Conservation (phyloP, 441 rosid genomes). For the Geranium incanum region DNA sequence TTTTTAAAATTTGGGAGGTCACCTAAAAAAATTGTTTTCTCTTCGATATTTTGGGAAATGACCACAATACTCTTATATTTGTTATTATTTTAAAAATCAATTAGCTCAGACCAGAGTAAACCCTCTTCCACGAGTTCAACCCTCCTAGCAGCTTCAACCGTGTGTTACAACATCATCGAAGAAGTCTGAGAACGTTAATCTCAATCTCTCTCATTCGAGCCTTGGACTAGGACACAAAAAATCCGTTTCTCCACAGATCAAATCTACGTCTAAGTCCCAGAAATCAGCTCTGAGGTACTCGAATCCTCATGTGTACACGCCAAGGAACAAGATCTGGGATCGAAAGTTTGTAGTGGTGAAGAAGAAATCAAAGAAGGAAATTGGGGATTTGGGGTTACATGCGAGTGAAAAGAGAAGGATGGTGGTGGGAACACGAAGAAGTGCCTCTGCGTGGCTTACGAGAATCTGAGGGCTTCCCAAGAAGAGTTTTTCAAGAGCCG, state of each 20-base stretch:
- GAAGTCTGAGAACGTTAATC: conserved; percentile 56
- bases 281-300: conserved; percentile 42
- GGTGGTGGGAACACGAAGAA: not conserved
- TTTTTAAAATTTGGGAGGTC: no score
- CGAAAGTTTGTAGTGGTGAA: conserved; percentile 74
- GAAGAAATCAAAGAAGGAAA: conserved; percentile 36
- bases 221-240: conserved; percentile 22
- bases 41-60: no score
- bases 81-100: no score
- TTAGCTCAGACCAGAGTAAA: no score
- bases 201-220: conserved; percentile 44
- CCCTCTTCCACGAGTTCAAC: no score
- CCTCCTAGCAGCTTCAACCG: no score
- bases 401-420: conserved; percentile 22
- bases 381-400: not conserved
- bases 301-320: conserved; percentile 36
- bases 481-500: conserved; percentile 6
- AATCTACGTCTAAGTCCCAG: conserved; percentile 30
- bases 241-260: not conserved
- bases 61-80: no score
- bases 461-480: conserved; percentile 5
- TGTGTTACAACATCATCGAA: conserved; percentile 9
- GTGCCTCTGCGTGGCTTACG: conserved; percentile 9
- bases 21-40: no score
- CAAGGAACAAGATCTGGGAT: conserved; percentile 64